These are phyloP conservation scores for Phaeosphaeriaceae sp. DNA, from an alignment of 2,329 filamentous ascomycete genomes.

Conservation along the genomic window DNA sequence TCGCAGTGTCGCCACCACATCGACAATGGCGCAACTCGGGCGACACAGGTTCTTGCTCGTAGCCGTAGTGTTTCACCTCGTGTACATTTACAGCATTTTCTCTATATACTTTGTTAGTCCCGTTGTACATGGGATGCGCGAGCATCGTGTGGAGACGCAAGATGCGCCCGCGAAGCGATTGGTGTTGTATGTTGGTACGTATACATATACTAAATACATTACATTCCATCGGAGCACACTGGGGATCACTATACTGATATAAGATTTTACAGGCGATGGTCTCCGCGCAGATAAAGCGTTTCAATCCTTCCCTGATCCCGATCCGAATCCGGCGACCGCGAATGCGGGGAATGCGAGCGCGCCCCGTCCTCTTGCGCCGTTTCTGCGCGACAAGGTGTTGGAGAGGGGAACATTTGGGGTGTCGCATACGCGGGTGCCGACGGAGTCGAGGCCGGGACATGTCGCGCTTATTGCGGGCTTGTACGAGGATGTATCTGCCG, in stretches of 20 bases:
- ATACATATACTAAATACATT: too few relatives aligned
- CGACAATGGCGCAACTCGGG: conserved; percentile 64
- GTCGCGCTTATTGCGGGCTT: conserved; percentile 95
- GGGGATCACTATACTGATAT: too few relatives aligned
- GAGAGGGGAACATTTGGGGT: conserved; percentile 94
- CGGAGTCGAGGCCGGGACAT: conserved; percentile 94
- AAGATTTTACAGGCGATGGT: conserved; percentile 70
- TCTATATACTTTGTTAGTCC: conserved; percentile 99
- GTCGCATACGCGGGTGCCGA: conserved; percentile 94
- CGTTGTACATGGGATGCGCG: conserved; percentile 92
- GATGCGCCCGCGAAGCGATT: conserved; percentile 86
- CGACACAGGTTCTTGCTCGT: conserved; percentile 86
- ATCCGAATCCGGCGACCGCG: conserved; percentile 62
- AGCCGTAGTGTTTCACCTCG: conserved; percentile 88
- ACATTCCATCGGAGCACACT: too few relatives aligned
- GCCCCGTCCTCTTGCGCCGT: conserved; percentile 85
- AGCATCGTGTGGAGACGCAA: conserved; percentile 73
- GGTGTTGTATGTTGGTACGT: conserved; percentile 85
- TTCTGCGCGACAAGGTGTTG: conserved; percentile 85
- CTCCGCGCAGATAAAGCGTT: conserved; percentile 98
- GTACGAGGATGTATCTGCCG: conserved; percentile 97
- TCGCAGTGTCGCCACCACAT: conserved; percentile 38
- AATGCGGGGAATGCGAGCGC: conserved; percentile 66
- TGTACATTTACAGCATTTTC: conserved; percentile 81
- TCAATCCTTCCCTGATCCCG: conserved; percentile 88